Conservation (phyloP, 2,329 filamentous ascomycete species). For the Xylaria sp. region DNA sequence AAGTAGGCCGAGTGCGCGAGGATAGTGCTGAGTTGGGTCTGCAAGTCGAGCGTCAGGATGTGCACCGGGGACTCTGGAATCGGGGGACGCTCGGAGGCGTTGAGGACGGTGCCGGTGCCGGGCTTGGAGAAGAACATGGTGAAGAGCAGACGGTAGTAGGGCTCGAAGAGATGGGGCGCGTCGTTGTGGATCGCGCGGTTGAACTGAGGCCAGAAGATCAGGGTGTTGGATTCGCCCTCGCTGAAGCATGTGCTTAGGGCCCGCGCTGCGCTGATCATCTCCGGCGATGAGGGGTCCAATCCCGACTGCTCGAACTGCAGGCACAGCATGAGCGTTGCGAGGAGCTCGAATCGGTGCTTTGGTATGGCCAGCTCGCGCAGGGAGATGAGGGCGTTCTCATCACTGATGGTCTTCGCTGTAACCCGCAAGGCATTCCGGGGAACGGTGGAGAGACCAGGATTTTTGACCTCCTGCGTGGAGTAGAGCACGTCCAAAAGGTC, state of each 20-base stretch:
- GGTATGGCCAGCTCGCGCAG: background rate
- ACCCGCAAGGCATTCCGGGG: slow-evolving; percentile 11
- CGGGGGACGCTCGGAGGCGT: background rate
- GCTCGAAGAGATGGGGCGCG: background rate
- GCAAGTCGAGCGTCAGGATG: background rate
- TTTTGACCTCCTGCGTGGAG: slow-evolving; percentile 10
- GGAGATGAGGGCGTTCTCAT: background rate
- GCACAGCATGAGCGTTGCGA: background rate
- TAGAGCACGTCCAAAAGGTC: slow-evolving; percentile 21
- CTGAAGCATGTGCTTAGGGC: slow-evolving; percentile 1
- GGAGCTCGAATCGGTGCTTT: background rate
- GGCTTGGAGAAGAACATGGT: background rate
- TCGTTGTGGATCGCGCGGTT: background rate
- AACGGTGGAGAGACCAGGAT: slow-evolving; percentile 9
- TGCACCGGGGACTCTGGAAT: background rate
- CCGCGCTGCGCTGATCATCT: background rate
- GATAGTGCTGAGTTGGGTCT: slow-evolving; percentile 2
- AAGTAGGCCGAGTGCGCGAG: background rate
- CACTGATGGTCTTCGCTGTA: slow-evolving; percentile 7
- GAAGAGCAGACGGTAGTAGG: background rate
- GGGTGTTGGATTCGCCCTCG: background rate
- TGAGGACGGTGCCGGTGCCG: background rate
- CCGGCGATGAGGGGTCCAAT: background rate
- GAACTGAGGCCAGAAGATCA: slow-evolving; percentile 1
- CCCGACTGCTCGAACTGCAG: background rate